A percentile compares a stretch with the other conserved stretches of the same genome.
Evolutionary conservation across 345 rosid species (phyloP).

Genomic region (Boechera retrofracta): DNA sequence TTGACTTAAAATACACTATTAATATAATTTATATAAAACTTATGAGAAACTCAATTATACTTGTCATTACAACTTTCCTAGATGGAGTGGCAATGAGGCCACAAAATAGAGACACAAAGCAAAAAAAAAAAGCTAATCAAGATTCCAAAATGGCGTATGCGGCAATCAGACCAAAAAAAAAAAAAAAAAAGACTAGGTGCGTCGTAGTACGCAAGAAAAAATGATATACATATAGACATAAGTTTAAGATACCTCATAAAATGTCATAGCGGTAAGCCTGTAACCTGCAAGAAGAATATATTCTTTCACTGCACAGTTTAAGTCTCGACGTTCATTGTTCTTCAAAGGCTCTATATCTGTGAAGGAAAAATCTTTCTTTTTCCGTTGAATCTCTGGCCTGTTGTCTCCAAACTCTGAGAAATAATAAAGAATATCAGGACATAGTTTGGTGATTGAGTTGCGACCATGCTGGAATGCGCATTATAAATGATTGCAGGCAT

Average conservation of each 20-base stretch:
- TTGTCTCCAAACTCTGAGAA: slow-evolving; percentile 57
- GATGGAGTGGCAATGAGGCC: slow-evolving; percentile 15
- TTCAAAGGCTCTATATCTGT: slow-evolving; percentile 86
- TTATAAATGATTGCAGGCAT: slow-evolving; percentile 16
- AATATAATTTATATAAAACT: no score
- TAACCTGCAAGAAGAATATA: slow-evolving; percentile 94
- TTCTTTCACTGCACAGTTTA: slow-evolving; percentile 94
- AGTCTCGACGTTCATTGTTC: slow-evolving; percentile 81
- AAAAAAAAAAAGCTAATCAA: not conserved
- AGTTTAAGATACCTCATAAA: slow-evolving; percentile 70
- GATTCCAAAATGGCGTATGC: slow-evolving; percentile 2
- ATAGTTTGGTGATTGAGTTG: slow-evolving; percentile 20
- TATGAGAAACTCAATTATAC: no score
- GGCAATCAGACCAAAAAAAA: not conserved
- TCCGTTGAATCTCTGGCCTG: slow-evolving; percentile 57
- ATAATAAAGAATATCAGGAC: slow-evolving; percentile 27
- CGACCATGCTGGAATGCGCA: slow-evolving; percentile 10
- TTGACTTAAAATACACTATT: no score
- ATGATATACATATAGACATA: not conserved
- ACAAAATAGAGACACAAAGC: slow-evolving; percentile 15
- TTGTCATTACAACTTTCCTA: no score
- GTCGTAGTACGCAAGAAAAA: slow-evolving; percentile 1
- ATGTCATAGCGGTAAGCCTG: slow-evolving; percentile 95
- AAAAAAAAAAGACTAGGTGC: not conserved
- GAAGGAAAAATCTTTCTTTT: slow-evolving; percentile 61